phyloP scores from a whole-genome alignment of 306 rosid species.

The Dalbergia cochinchinensis region DNA sequence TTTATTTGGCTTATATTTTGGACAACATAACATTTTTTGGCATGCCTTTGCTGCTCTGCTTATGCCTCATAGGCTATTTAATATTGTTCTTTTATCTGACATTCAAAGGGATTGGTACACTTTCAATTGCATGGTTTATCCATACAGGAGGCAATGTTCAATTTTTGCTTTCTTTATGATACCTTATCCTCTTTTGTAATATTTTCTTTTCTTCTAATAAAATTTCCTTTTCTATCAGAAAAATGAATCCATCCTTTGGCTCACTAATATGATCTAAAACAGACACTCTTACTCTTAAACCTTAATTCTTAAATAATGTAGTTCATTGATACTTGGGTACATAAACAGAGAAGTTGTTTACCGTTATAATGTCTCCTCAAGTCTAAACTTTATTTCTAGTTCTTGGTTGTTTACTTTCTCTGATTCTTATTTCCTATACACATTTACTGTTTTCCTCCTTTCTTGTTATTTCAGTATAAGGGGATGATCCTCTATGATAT shows the following conservation, averaged over 20 bases:
- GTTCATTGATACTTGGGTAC: background rate
- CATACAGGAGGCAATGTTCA: no score
- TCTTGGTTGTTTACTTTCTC: slow-evolving; percentile 18
- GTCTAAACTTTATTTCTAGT: slow-evolving; percentile 10
- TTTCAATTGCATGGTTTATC: no score
- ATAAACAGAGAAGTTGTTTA: background rate
- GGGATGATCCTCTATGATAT: background rate
- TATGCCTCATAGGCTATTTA: no score
- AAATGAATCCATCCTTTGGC: background rate
- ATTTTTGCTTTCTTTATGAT: no score
- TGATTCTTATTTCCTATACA: background rate
- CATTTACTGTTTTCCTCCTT: background rate
- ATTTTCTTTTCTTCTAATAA: no score
- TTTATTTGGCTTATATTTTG: no score
- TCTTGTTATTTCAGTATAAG: background rate
- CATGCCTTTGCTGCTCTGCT: no score
- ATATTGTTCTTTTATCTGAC: no score
- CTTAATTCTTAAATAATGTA: background rate
- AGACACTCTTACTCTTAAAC: background rate
- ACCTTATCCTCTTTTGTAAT: no score
- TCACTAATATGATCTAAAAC: background rate
- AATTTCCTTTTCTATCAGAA: no score
- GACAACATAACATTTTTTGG: no score
- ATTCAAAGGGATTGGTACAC: no score
- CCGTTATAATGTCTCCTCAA: background rate